Base-by-base conservation (phyloP, 176 grass and related monocot species). In the Saccharum officinarum region DNA sequence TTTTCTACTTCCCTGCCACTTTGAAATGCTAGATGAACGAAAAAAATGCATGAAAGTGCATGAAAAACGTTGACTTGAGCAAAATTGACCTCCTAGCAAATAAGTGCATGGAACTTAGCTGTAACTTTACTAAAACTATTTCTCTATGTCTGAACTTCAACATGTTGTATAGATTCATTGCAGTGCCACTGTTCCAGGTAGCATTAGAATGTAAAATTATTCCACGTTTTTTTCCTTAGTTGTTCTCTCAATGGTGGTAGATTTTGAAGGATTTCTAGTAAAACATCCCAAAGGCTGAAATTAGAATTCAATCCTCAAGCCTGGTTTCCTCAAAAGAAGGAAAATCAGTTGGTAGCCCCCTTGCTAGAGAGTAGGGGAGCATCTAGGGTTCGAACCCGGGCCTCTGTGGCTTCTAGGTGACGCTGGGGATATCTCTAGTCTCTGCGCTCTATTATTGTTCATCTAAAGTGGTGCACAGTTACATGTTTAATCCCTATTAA, bases 1-100 rank as follows among this genome's bases (percentile, higher is more conserved):
- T 11, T 17, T 46, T 9, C 70, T 82, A 60, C 71, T 59, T 45
- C 8, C 26, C 22, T 60, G 20, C 67, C 65, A 18, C 23, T 12
- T 67, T 67, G 69, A 70, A 40, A 44, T 65, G 64, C 14, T 22
- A 37, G 71, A 26, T 87, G 59, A 34, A 67, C 3, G 77, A 39
- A 65, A 38, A 80, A 18, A 7, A 16, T 15, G 13, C 17, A 22
- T 28, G 7, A 20, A 75, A 40, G 13, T 76, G 8, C 61, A 82
- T 49, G 30, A 82, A 69, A 73, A 73, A 61, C 82, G 23, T 31
- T 77, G 75, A 34, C 40, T 83, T 36, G 10, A 86, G 18, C 20
- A 40, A 42, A 37, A 72, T 17, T 63, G 52, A 80, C 20, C 10
- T 79, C 39, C 3, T 63, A 72, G 54, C 44, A 71, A 20, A 86